These are phyloP conservation scores for Arctium minus DNA, from an alignment of 129 eudicot species.

Conservation along the genomic window DNA sequence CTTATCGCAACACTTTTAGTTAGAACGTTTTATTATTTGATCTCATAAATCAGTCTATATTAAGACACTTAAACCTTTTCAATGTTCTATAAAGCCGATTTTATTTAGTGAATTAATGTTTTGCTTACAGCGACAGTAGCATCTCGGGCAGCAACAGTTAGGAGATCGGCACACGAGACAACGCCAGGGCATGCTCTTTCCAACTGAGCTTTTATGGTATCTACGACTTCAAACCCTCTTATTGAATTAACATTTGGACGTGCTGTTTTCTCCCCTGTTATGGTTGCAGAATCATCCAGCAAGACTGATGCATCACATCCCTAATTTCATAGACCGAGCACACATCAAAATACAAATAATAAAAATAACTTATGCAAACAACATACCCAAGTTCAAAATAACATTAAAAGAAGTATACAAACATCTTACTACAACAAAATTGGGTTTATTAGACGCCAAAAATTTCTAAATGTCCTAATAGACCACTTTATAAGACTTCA, in stretches of 20 bases:
- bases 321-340: not conserved
- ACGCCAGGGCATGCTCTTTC: constrained; percentile 26
- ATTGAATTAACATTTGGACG: constrained; percentile 31
- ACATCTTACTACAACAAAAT: too few relatives aligned
- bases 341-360: not conserved
- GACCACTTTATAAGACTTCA: too few relatives aligned
- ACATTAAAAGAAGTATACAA: too few relatives aligned
- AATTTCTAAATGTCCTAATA: too few relatives aligned
- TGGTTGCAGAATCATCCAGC: constrained; percentile 30
- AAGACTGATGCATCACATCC: constrained; percentile 59
- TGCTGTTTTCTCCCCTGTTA: constrained; percentile 40
- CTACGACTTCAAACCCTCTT: constrained; percentile 49
- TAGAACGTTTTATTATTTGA: too few relatives aligned
- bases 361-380: too few relatives aligned
- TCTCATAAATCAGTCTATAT: too few relatives aligned
- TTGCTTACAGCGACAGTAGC: constrained; percentile 12
- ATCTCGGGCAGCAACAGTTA: constrained; percentile 42
- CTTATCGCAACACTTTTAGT: too few relatives aligned
- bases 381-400: too few relatives aligned
- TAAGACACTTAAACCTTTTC: too few relatives aligned
- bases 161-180: constrained; percentile 45
- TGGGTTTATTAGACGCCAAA: too few relatives aligned
- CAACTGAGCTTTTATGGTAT: constrained; percentile 31
- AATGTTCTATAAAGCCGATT: too few relatives aligned
- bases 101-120: not conserved